Conservation (phyloP, 345 rosid genomes). For the Pugionium dolabratum region DNA sequence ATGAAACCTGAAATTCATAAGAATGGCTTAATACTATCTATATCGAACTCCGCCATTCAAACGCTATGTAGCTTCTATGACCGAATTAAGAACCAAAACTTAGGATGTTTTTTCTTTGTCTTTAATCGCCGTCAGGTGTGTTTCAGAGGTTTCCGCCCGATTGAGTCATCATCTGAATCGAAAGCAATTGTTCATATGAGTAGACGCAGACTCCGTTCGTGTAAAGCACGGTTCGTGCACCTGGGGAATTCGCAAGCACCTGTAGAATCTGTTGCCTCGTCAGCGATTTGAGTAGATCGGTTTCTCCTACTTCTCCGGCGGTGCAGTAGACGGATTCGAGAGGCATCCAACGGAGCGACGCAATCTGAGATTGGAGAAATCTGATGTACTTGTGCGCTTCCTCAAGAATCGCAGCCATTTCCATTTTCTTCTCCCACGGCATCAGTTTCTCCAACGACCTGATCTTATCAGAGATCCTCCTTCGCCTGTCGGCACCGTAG, state of each 20-base stretch:
- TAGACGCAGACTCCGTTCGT: constrained; percentile 46
- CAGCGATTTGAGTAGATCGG: constrained; percentile 29
- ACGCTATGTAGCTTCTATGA: too few relatives aligned
- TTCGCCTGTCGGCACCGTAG: constrained; percentile 23
- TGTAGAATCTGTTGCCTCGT: constrained; percentile 57
- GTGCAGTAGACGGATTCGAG: constrained; percentile 25
- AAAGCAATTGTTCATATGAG: constrained; percentile 56
- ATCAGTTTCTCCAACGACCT: constrained; percentile 57
- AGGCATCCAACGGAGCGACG: constrained; percentile 56
- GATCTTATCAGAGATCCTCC: constrained; percentile 50
- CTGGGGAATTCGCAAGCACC: constrained; percentile 50
- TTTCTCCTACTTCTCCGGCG: constrained; percentile 1
- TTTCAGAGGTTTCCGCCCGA: constrained; percentile 27
- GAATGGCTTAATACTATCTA: too few relatives aligned
- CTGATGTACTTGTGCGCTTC: constrained; percentile 62
- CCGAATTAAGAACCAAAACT: too few relatives aligned
- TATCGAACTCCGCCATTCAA: too few relatives aligned
- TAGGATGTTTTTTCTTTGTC: not conserved
- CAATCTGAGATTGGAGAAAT: constrained; percentile 63
- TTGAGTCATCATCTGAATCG: constrained; percentile 30
- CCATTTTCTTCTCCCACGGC: constrained; percentile 64
- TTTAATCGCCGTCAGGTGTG: too few relatives aligned
- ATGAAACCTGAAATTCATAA: too few relatives aligned
- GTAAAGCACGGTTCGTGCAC: constrained; percentile 48
- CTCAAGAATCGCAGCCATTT: constrained; percentile 48